Base-by-base conservation (phyloP, 495 filamentous ascomycete species). In the Bryoglossum gracile region DNA sequence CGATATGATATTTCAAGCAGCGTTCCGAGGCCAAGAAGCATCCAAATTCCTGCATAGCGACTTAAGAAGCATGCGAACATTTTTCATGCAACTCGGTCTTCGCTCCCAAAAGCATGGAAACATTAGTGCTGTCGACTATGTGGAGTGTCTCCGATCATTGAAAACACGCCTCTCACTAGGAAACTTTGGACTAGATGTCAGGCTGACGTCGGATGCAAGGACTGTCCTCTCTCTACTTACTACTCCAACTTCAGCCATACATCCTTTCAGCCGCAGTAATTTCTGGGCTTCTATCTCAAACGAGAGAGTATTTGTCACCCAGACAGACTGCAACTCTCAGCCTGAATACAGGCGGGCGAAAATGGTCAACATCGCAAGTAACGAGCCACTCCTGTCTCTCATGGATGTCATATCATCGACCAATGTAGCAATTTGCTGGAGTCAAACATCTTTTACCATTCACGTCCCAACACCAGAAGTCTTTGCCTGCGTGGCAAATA, bases 391-490 rank as follows among this genome's bases (percentile, higher is more conserved):
- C 38, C 49, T 53, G 21, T 9, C 23, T 26, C 53, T 63, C 4
- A 22, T 49, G 8, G 48, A 61, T 0, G 19, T 56, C 14, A 36
- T 48, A 26, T 38, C 35, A n/a, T 16, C 16, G 8, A 28, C 33
- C 1, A 18, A 62, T 37, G 43, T 34, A 1, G 42, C 53, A 8
- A 19, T 61, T 11, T 44, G 51, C 36, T 65, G 62, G 62, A 62
- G 52, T 45, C 52, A 61, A 36, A 43, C 39, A 3, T 46, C 57
- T 0, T 56, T 61, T 19, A 11, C 51, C 13, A 10, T 47, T 24
- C 8, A 57, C 22, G 24, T 39, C 9, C 62, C 60, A 17, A 45
- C 44, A n/a, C 11, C 14, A 26, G 33, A 48, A 28, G 54, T 63
- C 6, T 53, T 48, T n/a, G 10, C 40, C 5, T 26, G 22, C 5